These are phyloP conservation scores for Saprolegnia parasitica DNA, from an alignment of 352 stramenopile genomes.

Conservation along the genomic window DNA sequence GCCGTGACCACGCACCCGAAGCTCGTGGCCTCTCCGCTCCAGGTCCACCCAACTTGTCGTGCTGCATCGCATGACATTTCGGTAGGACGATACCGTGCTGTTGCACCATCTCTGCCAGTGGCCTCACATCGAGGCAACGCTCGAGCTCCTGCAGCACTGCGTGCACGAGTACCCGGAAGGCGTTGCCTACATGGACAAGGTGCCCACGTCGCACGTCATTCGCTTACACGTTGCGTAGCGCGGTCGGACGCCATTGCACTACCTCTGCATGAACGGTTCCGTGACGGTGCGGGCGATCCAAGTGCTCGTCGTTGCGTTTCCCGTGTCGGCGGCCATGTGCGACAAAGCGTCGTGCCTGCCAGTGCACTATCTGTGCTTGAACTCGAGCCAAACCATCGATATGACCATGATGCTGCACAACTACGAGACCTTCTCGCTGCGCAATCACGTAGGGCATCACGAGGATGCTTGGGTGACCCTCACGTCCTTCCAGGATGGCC, in stretches of 20 bases:
- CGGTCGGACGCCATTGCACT: conserved; percentile 25
- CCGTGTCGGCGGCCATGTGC: conserved; percentile 35
- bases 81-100: conserved; percentile 41
- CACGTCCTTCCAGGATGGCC: conserved; percentile 32
- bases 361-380: conserved; percentile 51
- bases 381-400: conserved; percentile 40
- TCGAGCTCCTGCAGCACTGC: conserved; percentile 54
- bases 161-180: conserved; percentile 39
- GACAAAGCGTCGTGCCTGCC: conserved; percentile 45
- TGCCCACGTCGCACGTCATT: conserved; percentile 16
- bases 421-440: conserved; percentile 35
- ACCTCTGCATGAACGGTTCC: conserved; percentile 23
- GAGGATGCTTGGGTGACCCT: background rate
- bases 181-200: conserved; percentile 40
- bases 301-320: conserved; percentile 34
- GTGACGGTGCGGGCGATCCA: conserved; percentile 10
- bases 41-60: background rate
- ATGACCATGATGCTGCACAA: conserved; percentile 40
- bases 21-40: background rate
- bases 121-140: conserved; percentile 45
- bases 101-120: conserved; percentile 53
- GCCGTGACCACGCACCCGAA: conserved; percentile 17
- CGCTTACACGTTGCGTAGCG: background rate
- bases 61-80: background rate
- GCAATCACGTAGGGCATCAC: conserved; percentile 39